These are phyloP conservation scores for Boletales sp. DNA, from an alignment of 768 basidiomycete genomes.

Conservation along the genomic window DNA sequence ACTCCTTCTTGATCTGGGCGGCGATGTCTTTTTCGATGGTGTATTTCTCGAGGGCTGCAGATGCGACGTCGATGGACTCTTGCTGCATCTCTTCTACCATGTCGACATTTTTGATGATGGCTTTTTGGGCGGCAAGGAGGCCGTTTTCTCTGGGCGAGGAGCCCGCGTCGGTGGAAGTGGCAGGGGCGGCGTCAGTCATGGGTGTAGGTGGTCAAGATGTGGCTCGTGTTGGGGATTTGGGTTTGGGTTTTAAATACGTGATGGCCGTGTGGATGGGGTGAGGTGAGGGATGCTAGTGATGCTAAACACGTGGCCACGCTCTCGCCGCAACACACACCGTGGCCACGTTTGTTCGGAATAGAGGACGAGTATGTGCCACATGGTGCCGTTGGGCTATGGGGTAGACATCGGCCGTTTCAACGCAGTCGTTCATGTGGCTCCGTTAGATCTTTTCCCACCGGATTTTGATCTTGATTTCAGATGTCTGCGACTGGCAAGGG, in stretches of 20 bases:
- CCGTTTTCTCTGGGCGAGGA: conserved; percentile 39
- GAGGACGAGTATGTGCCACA: no score
- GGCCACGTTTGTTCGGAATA: no score
- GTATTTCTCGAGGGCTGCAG: conserved; percentile 82
- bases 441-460: no score
- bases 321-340: no score
- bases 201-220: conserved; percentile 1
- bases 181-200: conserved; percentile 61
- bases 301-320: no score
- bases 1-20: conserved; percentile 97
- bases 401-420: no score
- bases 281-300: background rate
- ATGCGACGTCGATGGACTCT: conserved; percentile 85
- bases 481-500: no score
- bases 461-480: no score
- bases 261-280: conserved; percentile 28
- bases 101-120: conserved; percentile 95
- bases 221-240: background rate
- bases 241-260: conserved; percentile 25
- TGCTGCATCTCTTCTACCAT: conserved; percentile 98
- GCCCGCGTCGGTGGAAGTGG: conserved; percentile 52
- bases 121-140: conserved; percentile 52
- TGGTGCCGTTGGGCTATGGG: no score
- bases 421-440: no score
- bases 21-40: conserved; percentile 98